phyloP scores from a whole-genome alignment of 768 basidiomycete genomes.

The Podaxis carcinomalis region DNA sequence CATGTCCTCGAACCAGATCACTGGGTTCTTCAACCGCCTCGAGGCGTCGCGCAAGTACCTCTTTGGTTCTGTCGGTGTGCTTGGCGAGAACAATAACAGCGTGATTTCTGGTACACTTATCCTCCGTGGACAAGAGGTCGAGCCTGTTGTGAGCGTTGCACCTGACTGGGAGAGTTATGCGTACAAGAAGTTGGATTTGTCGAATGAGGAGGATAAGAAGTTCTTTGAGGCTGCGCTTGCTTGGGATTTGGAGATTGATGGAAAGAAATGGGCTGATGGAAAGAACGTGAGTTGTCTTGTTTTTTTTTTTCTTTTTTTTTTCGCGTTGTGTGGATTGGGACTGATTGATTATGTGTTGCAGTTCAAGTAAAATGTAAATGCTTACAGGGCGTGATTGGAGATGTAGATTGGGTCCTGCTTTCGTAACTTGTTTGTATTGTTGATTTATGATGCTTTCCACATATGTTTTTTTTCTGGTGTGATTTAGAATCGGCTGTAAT shows the following conservation, averaged over 20 bases:
- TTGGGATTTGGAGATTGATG: slow-evolving; percentile 89
- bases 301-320: not conserved
- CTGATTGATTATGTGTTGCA: not conserved
- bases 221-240: slow-evolving; percentile 93
- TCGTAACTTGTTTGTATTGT: not conserved
- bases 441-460: not conserved
- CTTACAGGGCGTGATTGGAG: not conserved
- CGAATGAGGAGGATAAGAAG: slow-evolving; percentile 69
- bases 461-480: not conserved
- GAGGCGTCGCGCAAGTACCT: slow-evolving; percentile 97
- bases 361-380: not conserved
- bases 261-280: slow-evolving; percentile 88
- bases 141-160: slow-evolving; percentile 70
- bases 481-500: not conserved
- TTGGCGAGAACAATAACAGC: slow-evolving; percentile 75
- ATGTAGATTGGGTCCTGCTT: not conserved
- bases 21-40: slow-evolving; percentile 96
- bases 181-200: slow-evolving; percentile 74
- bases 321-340: not conserved
- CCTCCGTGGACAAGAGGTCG: slow-evolving; percentile 71
- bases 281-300: slow-evolving; percentile 66
- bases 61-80: slow-evolving; percentile 90
- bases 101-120: slow-evolving; percentile 81
- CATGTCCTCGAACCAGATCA: slow-evolving; percentile 94
- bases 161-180: slow-evolving; percentile 91